Evolutionary conservation across 2,329 filamentous ascomycete species (phyloP).

Genomic region (Clonostachys rhizophaga): DNA sequence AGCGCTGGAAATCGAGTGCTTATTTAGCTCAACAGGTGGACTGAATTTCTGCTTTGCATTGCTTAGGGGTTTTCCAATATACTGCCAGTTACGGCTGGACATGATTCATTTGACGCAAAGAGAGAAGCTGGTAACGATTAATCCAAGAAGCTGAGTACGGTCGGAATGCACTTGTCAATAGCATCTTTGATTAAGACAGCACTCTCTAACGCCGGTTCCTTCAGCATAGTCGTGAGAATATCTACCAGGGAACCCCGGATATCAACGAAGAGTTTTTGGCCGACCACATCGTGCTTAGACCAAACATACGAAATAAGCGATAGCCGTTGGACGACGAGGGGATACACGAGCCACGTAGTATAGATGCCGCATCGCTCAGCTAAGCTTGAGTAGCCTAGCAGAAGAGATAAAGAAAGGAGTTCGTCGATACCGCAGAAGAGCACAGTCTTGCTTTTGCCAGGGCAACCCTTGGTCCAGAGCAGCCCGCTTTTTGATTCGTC

Average conservation of each 20-base stretch:
- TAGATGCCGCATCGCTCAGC: conserved; percentile 30
- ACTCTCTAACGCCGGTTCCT: conserved; percentile 17
- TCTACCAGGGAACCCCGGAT: conserved; percentile 24
- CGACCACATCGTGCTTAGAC: conserved; percentile 1
- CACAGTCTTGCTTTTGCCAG: conserved; percentile 39
- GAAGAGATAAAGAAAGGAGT: conserved; percentile 27
- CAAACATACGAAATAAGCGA: conserved; percentile 3
- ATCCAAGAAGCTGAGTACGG: conserved; percentile 21
- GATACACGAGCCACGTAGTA: conserved; percentile 37
- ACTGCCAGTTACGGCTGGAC: conserved; percentile 33
- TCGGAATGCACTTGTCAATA: conserved; percentile 35
- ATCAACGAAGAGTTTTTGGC: conserved; percentile 8
- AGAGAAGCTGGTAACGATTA: conserved; percentile 16
- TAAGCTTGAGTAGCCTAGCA: conserved; percentile 31
- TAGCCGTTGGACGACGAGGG: conserved; percentile 22
- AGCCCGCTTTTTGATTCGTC: conserved; percentile 5
- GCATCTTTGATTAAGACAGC: conserved; percentile 36
- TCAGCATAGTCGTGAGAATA: conserved; percentile 31
- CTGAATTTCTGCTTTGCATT: conserved; percentile 8
- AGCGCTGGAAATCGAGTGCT: conserved; percentile 19
- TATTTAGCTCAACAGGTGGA: conserved; percentile 28
- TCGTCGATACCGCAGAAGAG: conserved; percentile 24
- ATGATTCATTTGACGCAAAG: conserved; percentile 33
- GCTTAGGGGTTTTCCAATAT: conserved; percentile 25
- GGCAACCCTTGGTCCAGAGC: conserved; percentile 29